A percentile compares a stretch with the other conserved stretches of the same genome.
These are phyloP conservation scores for Tritrichomonas foetus DNA, from an alignment of 208 protist species.

Conservation along the genomic window DNA sequence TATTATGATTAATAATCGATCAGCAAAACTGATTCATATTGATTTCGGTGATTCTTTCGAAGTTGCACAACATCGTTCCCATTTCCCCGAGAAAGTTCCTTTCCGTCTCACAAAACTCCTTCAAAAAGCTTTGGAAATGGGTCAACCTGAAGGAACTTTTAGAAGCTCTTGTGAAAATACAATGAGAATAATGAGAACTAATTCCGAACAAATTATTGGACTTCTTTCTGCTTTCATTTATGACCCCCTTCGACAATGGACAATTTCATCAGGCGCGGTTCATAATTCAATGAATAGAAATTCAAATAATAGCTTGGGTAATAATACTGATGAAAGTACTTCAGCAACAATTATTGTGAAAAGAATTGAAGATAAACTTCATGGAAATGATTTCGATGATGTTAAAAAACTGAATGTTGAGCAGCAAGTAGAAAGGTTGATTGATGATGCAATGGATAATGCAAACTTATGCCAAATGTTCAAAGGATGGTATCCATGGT, in stretches of 20 bases:
- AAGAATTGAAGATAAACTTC: not conserved
- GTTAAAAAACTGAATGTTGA: not conserved
- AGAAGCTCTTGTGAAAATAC: not conserved
- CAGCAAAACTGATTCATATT: not conserved
- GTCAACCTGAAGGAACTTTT: not conserved
- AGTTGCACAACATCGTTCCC: not conserved
- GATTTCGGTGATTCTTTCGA: constrained; percentile 38
- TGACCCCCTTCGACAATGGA: constrained; percentile 68
- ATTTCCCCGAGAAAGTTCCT: constrained; percentile 18
- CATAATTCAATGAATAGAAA: not conserved
- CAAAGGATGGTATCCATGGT: constrained; percentile 34
- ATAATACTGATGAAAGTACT: not conserved
- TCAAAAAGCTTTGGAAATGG: not conserved
- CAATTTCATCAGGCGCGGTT: not conserved
- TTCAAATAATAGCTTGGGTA: not conserved
- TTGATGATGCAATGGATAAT: not conserved
- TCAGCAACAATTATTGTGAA: not conserved
- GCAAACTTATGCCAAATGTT: constrained; percentile 12
- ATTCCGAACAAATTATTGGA: not conserved
- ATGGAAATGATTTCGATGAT: not conserved
- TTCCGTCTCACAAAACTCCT: constrained; percentile 40
- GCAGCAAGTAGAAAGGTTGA: not conserved
- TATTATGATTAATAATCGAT: constrained; percentile 9
- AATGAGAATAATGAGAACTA: not conserved
- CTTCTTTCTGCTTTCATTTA: constrained; percentile 34